Evolutionary conservation across 371 early-diverging fungal species (phyloP).

Genomic region (Phascolomyces articulosus): DNA sequence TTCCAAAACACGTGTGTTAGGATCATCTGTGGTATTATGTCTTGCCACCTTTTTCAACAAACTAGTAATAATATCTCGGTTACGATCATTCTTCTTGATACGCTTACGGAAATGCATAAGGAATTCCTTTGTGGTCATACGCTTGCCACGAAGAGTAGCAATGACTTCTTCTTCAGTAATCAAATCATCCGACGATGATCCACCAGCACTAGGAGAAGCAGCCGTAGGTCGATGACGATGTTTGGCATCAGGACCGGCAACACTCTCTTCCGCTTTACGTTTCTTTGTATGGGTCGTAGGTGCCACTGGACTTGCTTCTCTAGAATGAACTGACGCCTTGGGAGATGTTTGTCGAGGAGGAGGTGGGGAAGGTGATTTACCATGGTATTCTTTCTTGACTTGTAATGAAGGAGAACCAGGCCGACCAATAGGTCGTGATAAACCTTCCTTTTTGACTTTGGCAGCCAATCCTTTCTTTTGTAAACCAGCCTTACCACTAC

Average conservation of each 20-base stretch:
- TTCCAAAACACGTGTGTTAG: slow-evolving; percentile 46
- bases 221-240: slow-evolving; percentile 9
- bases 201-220: slow-evolving; percentile 6
- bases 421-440: slow-evolving; percentile 47
- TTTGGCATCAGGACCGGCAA: slow-evolving; percentile 9
- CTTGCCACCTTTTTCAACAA: slow-evolving; percentile 70
- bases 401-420: slow-evolving; percentile 49
- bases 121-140: slow-evolving; percentile 70
- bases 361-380: slow-evolving; percentile 32
- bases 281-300: slow-evolving; percentile 28
- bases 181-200: slow-evolving; percentile 28
- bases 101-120: slow-evolving; percentile 67
- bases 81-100: slow-evolving; percentile 66
- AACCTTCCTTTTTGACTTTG: slow-evolving; percentile 55
- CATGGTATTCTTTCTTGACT: slow-evolving; percentile 37
- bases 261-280: slow-evolving; percentile 29
- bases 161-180: slow-evolving; percentile 76
- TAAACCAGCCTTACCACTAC: slow-evolving; percentile 30
- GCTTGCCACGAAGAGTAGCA: slow-evolving; percentile 54
- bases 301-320: slow-evolving; percentile 9
- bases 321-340: not conserved
- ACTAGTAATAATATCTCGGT: slow-evolving; percentile 60
- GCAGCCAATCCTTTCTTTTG: slow-evolving; percentile 37
- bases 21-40: slow-evolving; percentile 45
- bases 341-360: not conserved